A percentile compares a stretch with the other conserved stretches of the same genome.
These are phyloP conservation scores for Penicillium polonicum DNA, from an alignment of 2,329 filamentous ascomycete species.

Conservation along the genomic window DNA sequence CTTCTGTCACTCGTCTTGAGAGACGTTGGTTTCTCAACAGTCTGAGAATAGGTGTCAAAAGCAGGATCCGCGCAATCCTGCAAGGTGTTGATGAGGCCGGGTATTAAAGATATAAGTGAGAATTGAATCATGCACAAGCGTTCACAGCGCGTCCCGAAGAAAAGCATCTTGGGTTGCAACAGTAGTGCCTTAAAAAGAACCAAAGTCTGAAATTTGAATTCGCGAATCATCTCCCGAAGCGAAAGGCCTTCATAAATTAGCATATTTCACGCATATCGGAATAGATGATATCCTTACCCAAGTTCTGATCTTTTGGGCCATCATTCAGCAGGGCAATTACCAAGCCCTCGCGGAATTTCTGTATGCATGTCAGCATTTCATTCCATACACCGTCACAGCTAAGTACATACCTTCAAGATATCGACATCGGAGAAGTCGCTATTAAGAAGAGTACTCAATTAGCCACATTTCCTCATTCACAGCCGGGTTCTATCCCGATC, in stretches of 20 bases:
- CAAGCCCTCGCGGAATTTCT: slow-evolving; percentile 87
- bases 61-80: slow-evolving; percentile 95
- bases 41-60: slow-evolving; percentile 77
- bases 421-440: slow-evolving; percentile 87
- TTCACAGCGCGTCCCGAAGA: slow-evolving; percentile 96
- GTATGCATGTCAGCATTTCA: slow-evolving; percentile 20
- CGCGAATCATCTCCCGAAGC: slow-evolving; percentile 84
- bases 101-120: slow-evolving; percentile 90
- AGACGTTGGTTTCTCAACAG: slow-evolving; percentile 73
- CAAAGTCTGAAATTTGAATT: slow-evolving; percentile 92
- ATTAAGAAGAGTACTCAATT: slow-evolving; percentile 1
- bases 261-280: not conserved
- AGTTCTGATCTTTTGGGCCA: slow-evolving; percentile 77
- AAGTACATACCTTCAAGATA: slow-evolving; percentile 63
- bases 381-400: not conserved
- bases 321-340: slow-evolving; percentile 59
- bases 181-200: slow-evolving; percentile 92
- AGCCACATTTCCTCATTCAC: not conserved
- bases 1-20: slow-evolving; percentile 87
- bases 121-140: slow-evolving; percentile 98
- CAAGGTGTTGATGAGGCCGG: slow-evolving; percentile 84
- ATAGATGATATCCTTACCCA: slow-evolving; percentile 58
- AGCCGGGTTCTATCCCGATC: not conserved
- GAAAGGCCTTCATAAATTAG: slow-evolving; percentile 56
- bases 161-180: slow-evolving; percentile 98